Conservation (phyloP, 345 rosid species). For the Excoecaria cochinchinensis region DNA sequence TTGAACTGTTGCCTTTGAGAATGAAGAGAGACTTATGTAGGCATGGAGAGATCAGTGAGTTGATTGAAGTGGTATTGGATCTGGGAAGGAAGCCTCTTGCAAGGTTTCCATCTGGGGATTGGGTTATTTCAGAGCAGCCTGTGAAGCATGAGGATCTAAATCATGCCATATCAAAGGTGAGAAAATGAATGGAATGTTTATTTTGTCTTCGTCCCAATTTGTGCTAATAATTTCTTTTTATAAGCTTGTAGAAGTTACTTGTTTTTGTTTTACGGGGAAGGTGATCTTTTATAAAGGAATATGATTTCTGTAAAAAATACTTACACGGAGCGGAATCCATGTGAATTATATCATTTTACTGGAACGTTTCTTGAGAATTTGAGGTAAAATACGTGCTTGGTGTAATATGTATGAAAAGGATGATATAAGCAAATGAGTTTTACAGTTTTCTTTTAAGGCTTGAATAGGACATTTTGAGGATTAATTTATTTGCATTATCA, state of each 20-base stretch:
- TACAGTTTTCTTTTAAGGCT: not conserved
- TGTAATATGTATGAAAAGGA: not conserved
- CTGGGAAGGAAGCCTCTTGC: constrained; percentile 89
- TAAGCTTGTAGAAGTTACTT: not conserved
- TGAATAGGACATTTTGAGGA: not conserved
- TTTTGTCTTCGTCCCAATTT: not conserved
- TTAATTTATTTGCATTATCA: not conserved
- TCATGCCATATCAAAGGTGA: constrained; percentile 80
- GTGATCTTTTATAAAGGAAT: not conserved
- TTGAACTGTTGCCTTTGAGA: constrained; percentile 67
- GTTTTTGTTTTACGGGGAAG: not conserved
- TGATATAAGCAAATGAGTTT: not conserved
- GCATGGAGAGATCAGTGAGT: constrained; percentile 57
- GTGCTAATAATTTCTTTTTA: not conserved
- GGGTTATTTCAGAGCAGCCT: constrained; percentile 68
- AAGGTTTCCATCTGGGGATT: constrained; percentile 91
- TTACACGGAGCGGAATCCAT: not conserved
- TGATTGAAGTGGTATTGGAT: constrained; percentile 95
- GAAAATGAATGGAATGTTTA: not conserved
- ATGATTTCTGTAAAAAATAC: not conserved
- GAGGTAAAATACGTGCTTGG: not conserved
- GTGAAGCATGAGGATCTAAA: constrained; percentile 71
- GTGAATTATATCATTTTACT: not conserved
- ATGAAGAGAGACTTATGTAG: constrained; percentile 54
- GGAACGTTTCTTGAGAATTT: not conserved